phyloP scores from a whole-genome alignment of 1,284 basidiomycete species.

The Mycena citricolor region DNA sequence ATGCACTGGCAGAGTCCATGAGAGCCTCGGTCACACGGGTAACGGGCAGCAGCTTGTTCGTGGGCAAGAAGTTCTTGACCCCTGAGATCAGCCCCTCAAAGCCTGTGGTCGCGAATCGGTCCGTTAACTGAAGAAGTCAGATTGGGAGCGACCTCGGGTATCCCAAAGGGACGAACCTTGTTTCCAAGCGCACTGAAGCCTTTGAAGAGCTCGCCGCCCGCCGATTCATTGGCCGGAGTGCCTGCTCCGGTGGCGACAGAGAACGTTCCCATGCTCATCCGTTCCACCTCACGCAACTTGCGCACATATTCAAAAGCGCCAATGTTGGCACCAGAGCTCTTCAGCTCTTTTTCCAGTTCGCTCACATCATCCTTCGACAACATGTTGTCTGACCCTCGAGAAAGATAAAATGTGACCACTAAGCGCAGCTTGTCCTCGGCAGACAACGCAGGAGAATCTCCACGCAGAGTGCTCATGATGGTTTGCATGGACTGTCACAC shows the following conservation, averaged over 20 bases:
- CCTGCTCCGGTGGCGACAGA: slow-evolving; percentile 37
- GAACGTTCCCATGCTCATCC: slow-evolving; percentile 47
- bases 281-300: slow-evolving; percentile 85
- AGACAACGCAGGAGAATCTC: slow-evolving; percentile 66
- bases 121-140: slow-evolving; percentile 67
- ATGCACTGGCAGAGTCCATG: slow-evolving; percentile 93
- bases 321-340: slow-evolving; percentile 77
- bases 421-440: slow-evolving; percentile 90
- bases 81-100: slow-evolving; percentile 96
- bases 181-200: slow-evolving; percentile 94
- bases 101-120: slow-evolving; percentile 91
- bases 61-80: slow-evolving; percentile 97
- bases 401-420: slow-evolving; percentile 92
- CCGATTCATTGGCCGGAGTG: slow-evolving; percentile 67
- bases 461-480: slow-evolving; percentile 81
- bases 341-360: slow-evolving; percentile 87
- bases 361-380: slow-evolving; percentile 84
- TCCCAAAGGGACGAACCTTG: slow-evolving; percentile 52
- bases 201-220: slow-evolving; percentile 77
- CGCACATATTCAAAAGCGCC: slow-evolving; percentile 92
- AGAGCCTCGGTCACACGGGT: slow-evolving; percentile 93
- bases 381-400: slow-evolving; percentile 69
- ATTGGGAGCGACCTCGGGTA: background rate
- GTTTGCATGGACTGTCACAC: slow-evolving; percentile 64
- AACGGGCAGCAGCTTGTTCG: slow-evolving; percentile 90